These are phyloP conservation scores for Ophiostoma sp. DNA, from an alignment of 2,329 filamentous ascomycete species.

Conservation along the genomic window DNA sequence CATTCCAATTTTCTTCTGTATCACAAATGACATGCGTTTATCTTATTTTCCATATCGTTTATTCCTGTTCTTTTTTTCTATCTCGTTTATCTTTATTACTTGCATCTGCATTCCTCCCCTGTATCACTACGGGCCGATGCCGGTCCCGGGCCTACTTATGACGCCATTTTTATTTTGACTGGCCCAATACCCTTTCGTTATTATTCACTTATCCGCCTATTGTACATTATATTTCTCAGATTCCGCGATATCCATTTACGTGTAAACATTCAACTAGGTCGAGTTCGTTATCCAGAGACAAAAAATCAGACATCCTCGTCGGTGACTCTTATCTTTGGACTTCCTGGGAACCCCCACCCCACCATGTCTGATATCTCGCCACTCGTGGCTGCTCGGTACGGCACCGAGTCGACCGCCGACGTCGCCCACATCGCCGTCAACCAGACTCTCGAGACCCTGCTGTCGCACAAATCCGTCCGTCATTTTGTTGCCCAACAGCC, in stretches of 20 bases:
- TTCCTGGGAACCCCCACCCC: not conserved
- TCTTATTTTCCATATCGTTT: not conserved
- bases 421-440: constrained; percentile 28
- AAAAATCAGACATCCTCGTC: not conserved
- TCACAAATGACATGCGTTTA: not conserved
- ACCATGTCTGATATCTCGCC: constrained; percentile 13
- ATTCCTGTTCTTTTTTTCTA: not conserved
- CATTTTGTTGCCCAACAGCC: constrained; percentile 29
- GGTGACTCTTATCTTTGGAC: not conserved
- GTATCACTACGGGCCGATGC: not conserved
- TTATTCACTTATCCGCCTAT: not conserved
- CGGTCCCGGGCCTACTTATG: constrained; percentile 5
- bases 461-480: constrained; percentile 33
- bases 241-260: not conserved
- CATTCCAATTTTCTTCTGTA: not conserved
- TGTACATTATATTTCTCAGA: not conserved
- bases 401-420: constrained; percentile 11
- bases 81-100: not conserved
- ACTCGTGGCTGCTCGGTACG: constrained; percentile 17
- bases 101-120: not conserved
- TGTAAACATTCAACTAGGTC: not conserved
- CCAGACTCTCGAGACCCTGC: constrained; percentile 30
- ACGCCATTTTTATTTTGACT: not conserved
- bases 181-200: not conserved
- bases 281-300: not conserved